Conservation (phyloP, 1,284 basidiomycete species). For the Ganoderma multipileum region DNA sequence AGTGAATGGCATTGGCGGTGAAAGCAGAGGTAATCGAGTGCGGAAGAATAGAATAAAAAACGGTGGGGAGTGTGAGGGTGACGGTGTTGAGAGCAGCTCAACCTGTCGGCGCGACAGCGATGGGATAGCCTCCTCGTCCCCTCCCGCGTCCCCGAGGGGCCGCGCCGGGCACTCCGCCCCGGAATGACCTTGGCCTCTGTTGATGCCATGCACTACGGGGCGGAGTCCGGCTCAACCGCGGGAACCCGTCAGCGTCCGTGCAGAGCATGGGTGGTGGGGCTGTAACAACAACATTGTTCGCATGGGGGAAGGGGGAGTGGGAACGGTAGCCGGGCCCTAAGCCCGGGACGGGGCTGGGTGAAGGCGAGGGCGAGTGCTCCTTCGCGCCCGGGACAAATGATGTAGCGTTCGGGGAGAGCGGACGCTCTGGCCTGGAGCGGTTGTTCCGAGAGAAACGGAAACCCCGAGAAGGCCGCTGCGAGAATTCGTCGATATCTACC, state of each 20-base stretch:
- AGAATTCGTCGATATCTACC: conserved; percentile 7
- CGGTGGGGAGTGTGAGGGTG: neutral
- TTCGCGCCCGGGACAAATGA: conserved; percentile 27
- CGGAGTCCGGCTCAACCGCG: conserved; percentile 16
- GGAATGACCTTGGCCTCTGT: conserved; percentile 12
- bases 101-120: conserved; percentile 10
- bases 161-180: conserved; percentile 6
- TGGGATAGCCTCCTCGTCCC: conserved; percentile 12
- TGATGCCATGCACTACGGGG: conserved; percentile 10
- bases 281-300: conserved; percentile 1
- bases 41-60: neutral
- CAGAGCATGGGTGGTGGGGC: conserved; percentile 12
- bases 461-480: conserved; percentile 10
- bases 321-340: neutral
- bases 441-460: conserved; percentile 17
- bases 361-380: conserved; percentile 24
- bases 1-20: neutral
- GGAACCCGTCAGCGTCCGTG: conserved; percentile 25
- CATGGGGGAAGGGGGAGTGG: conserved; percentile 8
- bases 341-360: conserved; percentile 19
- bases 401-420: conserved; percentile 26
- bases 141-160: conserved; percentile 15
- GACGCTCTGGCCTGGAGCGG: conserved; percentile 18
- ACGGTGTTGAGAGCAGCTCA: neutral
- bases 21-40: conserved; percentile 4